Percentiles rank a stretch among this genome's conserved stretches.
These are phyloP conservation scores for Excoecaria agallocha DNA, from an alignment of 345 rosid species.

Conservation along the genomic window DNA sequence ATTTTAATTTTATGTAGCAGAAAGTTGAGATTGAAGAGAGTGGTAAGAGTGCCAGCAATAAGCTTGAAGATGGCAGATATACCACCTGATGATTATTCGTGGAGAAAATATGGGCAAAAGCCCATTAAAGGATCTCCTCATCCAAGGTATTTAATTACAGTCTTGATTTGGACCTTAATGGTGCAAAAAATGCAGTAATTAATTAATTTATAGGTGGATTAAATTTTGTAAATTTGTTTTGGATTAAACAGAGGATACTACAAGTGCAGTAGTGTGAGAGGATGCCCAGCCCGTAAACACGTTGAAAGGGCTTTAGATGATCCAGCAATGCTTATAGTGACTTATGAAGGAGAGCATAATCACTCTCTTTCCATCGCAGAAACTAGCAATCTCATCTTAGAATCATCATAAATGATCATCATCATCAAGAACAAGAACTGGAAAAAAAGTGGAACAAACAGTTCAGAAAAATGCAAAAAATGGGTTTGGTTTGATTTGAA, in stretches of 20 bases:
- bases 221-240: no score
- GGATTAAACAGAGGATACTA: slow-evolving; percentile 22
- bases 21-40: slow-evolving; percentile 27
- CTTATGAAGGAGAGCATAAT: slow-evolving; percentile 30
- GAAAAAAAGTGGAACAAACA: not conserved
- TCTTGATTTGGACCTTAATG: not conserved
- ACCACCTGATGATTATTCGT: slow-evolving; percentile 33
- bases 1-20: slow-evolving; percentile 8
- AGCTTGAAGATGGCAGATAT: slow-evolving; percentile 34
- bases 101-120: slow-evolving; percentile 35
- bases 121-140: slow-evolving; percentile 36
- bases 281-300: slow-evolving; percentile 31
- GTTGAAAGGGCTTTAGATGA: slow-evolving; percentile 31
- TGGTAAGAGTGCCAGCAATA: slow-evolving; percentile 30
- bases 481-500: slow-evolving; percentile 10
- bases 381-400: slow-evolving; percentile 63
- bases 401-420: slow-evolving; percentile 55
- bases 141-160: slow-evolving; percentile 18
- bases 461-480: no score
- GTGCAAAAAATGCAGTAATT: not conserved
- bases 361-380: slow-evolving; percentile 55
- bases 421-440: not conserved
- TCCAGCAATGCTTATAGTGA: slow-evolving; percentile 26
- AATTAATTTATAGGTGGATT: no score
- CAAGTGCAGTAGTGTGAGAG: slow-evolving; percentile 32